Conservation (phyloP, 1,284 basidiomycete genomes). For the Trichosporon sp. region DNA sequence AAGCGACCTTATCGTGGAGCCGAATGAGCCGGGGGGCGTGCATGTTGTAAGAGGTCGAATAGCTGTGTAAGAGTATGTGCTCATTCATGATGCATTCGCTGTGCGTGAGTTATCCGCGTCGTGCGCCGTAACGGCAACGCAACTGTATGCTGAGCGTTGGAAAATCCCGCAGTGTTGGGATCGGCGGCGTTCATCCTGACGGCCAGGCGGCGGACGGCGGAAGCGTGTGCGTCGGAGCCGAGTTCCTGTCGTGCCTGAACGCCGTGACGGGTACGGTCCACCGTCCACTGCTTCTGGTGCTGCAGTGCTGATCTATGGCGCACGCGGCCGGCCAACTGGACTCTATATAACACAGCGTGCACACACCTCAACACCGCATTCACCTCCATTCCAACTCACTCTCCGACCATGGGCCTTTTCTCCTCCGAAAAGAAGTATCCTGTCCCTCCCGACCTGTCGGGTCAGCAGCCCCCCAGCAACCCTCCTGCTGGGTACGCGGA, state of each 20-base stretch:
- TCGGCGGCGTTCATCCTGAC: background rate
- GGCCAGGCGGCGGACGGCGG: too few species aligned
- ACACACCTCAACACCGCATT: background rate
- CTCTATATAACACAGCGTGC: background rate
- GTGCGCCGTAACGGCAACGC: too few species aligned
- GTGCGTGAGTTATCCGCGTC: background rate
- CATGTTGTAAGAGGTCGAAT: background rate
- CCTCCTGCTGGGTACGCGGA: background rate
- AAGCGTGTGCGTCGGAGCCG: background rate
- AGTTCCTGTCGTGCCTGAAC: background rate
- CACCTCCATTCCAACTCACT: background rate
- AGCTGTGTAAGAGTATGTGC: background rate
- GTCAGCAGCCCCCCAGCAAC: background rate
- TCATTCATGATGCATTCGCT: background rate
- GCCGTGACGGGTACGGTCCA: background rate
- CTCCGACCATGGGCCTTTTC: background rate
- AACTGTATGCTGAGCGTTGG: too few species aligned
- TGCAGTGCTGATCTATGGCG: background rate
- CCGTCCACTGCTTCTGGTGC: background rate
- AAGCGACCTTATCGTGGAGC: background rate
- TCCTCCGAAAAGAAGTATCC: background rate
- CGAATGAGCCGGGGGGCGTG: background rate
- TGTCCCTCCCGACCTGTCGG: background rate
- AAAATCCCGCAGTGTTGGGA: background rate
- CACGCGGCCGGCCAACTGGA: background rate